Base-by-base conservation (phyloP, 768 basidiomycete genomes). In the Termitomyces sp. region DNA sequence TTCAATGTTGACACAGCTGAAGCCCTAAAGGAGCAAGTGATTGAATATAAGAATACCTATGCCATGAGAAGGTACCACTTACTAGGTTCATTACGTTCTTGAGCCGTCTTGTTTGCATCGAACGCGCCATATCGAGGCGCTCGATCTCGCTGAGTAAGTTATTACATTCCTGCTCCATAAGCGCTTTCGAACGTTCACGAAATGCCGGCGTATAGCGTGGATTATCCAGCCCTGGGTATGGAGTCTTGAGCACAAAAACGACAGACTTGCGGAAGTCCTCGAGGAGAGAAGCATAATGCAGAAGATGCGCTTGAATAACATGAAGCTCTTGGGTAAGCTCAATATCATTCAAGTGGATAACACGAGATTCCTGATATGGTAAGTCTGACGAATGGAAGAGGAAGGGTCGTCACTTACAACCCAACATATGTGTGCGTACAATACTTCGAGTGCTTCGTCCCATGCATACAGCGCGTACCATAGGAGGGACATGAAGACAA, bases 381-480 rank as follows among this genome's bases (percentile, higher is more conserved):
- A 22, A 20, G 18, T 27, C 48, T 18, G 33, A 24, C 16, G 8
- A 67, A 18, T 5, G 47, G 20, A 33, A 27, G 58, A 67, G 5
- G 64, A 54, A 42, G 16, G 39, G 16, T 33, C 18, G 37, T 37
- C 36, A 63, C 76, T 44, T 58, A 78, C 80, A 58, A 86, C 69
- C 57, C 61, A 73, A 58, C 76, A 79, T 24, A 86, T 76, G 62
- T 86, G 81, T 11, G 64, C 61, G 57, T 83, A 84, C 37, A 86
- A 63, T 15, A 70, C 68, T 62, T 84, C 83, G 27, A 85, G 72
- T 0, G 81, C 70, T 66, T 86, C 82, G 51, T 86, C 85, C 76
- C 85, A 86, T 0, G 83, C 77, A 64, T 86, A 86, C 30, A 85
- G 63, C 0, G 82, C 78, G 57, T 84, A 83, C 85, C 84, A 86